Evolutionary conservation across 2,329 filamentous ascomycete genomes (phyloP).

Genomic region (Fusarium pseudocircinatum): DNA sequence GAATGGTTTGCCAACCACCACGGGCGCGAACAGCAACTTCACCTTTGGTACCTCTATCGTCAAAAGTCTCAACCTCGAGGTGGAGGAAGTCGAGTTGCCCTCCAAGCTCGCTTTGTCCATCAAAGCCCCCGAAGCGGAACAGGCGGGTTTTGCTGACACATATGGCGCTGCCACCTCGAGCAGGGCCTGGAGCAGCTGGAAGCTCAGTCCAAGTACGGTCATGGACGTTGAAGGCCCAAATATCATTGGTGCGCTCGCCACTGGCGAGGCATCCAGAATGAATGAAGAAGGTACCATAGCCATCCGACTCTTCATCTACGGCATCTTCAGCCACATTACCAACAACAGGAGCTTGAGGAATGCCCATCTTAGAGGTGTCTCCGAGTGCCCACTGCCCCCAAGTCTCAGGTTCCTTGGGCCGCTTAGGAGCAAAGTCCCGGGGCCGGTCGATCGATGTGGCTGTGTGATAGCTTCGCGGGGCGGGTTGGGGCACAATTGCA

Average conservation of each 20-base stretch:
- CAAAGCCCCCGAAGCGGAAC: constrained; percentile 84
- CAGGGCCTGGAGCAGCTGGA: constrained; percentile 71
- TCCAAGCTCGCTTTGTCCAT: constrained; percentile 75
- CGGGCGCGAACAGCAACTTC: constrained; percentile 62
- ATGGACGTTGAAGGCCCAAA: constrained; percentile 81
- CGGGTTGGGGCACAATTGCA: constrained; percentile 59
- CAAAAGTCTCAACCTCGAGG: constrained; percentile 65
- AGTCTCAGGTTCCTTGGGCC: constrained; percentile 52
- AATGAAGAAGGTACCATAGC: constrained; percentile 75
- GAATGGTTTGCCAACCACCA: constrained; percentile 64
- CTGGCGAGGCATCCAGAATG: constrained; percentile 78
- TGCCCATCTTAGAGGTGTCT: constrained; percentile 63
- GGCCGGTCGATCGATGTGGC: constrained; percentile 67
- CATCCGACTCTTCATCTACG: constrained; percentile 68
- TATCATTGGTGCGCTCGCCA: constrained; percentile 70
- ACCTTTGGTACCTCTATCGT: constrained; percentile 58
- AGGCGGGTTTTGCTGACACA: constrained; percentile 70
- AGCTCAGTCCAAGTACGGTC: constrained; percentile 73
- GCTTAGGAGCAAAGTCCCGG: constrained; percentile 56
- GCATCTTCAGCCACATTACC: constrained; percentile 67
- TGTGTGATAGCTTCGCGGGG: constrained; percentile 76
- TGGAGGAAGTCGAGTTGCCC: constrained; percentile 75
- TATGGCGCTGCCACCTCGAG: constrained; percentile 74
- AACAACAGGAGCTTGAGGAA: constrained; percentile 67
- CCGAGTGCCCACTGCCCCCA: constrained; percentile 68